phyloP scores from a whole-genome alignment of 73 alveolate genomes.

The Tetrahymena thermophila region DNA sequence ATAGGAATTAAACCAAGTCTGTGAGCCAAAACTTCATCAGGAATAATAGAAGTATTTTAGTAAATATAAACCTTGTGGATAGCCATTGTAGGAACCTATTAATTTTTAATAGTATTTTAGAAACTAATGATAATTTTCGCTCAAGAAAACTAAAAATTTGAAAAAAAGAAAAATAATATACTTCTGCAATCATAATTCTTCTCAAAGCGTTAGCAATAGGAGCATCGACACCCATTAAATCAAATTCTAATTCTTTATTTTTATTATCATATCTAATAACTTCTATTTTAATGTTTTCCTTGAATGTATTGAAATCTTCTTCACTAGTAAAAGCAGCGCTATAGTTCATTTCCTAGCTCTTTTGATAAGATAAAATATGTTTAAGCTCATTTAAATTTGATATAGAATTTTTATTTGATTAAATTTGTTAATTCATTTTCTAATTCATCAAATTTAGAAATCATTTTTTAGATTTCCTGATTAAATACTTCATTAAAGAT shows the following conservation, averaged over 20 bases:
- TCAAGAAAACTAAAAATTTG: background rate
- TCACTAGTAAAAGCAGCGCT: background rate
- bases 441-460: background rate
- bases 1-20: conserved; percentile 95
- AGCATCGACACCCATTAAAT: conserved; percentile 85
- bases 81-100: conserved; percentile 93
- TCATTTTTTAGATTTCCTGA: background rate
- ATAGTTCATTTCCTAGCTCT: background rate
- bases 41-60: conserved; percentile 92
- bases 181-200: conserved; percentile 93
- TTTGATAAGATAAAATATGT: background rate
- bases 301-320: background rate
- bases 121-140: background rate
- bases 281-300: background rate
- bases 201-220: conserved; percentile 95
- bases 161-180: background rate
- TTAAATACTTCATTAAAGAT: background rate
- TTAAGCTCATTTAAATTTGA: background rate
- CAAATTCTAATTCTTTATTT: conserved; percentile 87
- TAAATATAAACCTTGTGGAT: conserved; percentile 87
- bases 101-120: background rate
- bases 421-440: background rate
- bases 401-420: background rate
- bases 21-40: conserved; percentile 96
- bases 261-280: background rate